Evolutionary conservation across 768 basidiomycete genomes (phyloP).

Genomic region (Lactarius evosmus): DNA sequence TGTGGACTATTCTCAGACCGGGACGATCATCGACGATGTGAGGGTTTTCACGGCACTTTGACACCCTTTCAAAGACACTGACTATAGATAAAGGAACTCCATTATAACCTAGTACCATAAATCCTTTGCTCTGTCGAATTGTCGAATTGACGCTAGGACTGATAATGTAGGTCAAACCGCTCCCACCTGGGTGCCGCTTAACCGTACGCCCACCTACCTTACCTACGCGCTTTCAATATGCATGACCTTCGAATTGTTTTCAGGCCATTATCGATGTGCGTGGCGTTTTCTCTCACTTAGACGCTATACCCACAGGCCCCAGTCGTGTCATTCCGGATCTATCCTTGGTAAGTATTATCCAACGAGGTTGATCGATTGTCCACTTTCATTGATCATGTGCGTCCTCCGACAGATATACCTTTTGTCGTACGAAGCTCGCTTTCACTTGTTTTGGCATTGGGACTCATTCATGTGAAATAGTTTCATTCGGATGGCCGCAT

Average conservation of each 20-base stretch:
- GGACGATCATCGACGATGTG: constrained; percentile 50
- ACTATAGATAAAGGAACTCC: constrained; percentile 19
- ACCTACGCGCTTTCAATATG: not conserved
- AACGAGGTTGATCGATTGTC: not conserved
- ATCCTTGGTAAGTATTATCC: constrained; percentile 34
- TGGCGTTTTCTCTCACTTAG: not conserved
- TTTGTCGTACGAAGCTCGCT: constrained; percentile 11
- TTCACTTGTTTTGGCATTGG: not conserved
- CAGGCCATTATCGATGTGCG: constrained; percentile 28
- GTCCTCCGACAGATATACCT: constrained; percentile 16
- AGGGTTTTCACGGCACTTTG: constrained; percentile 23
- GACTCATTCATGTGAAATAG: constrained; percentile 10
- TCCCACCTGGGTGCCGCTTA: constrained; percentile 50
- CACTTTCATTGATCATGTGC: not conserved
- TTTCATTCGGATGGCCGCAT: constrained; percentile 27
- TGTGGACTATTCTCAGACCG: constrained; percentile 43
- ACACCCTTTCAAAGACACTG: not conserved
- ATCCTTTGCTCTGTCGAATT: not conserved
- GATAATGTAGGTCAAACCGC: constrained; percentile 33
- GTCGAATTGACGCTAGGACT: constrained; percentile 1
- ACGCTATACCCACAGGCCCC: constrained; percentile 1
- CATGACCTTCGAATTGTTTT: not conserved
- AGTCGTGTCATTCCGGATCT: constrained; percentile 44
- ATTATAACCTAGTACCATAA: constrained; percentile 20
- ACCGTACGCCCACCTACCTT: constrained; percentile 32